Percentiles rank a stretch among this genome's conserved stretches.
Conservation (phyloP, 2,329 filamentous ascomycete genomes). For the Fusarium metavorans region DNA sequence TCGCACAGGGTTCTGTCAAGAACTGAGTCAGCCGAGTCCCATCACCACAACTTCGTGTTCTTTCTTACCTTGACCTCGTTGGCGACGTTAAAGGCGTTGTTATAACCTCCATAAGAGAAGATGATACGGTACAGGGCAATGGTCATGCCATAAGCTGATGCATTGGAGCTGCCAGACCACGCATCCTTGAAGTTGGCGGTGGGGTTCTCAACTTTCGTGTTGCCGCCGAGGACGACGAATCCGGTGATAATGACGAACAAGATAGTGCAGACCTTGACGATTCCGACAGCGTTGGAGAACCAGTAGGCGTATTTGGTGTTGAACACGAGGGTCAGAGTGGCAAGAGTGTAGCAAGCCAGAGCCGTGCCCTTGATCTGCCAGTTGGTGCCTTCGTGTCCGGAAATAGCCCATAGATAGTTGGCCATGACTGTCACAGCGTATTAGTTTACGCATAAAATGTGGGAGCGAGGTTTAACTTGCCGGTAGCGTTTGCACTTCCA, state of each 20-base stretch:
- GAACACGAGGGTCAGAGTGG: slow-evolving; percentile 54
- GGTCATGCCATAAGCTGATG: slow-evolving; percentile 49
- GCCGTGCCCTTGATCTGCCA: slow-evolving; percentile 77
- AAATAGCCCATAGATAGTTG: slow-evolving; percentile 71
- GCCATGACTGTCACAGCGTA: slow-evolving; percentile 61
- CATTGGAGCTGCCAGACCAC: background rate
- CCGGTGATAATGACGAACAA: slow-evolving; percentile 65
- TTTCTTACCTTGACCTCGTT: slow-evolving; percentile 61
- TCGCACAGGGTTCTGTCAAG: slow-evolving; percentile 65
- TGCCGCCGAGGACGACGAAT: slow-evolving; percentile 66
- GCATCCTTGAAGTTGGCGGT: slow-evolving; percentile 2
- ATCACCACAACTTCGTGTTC: background rate
- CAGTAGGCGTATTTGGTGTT: slow-evolving; percentile 69
- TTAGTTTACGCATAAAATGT: background rate
- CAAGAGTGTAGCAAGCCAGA: slow-evolving; percentile 70
- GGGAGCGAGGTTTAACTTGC: background rate
- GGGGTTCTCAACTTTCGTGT: slow-evolving; percentile 30
- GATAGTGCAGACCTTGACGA: slow-evolving; percentile 63
- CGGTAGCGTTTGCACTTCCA: slow-evolving; percentile 72
- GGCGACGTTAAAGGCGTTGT: slow-evolving; percentile 72
- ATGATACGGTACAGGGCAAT: slow-evolving; percentile 68
- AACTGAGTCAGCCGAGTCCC: background rate
- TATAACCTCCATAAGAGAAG: slow-evolving; percentile 68
- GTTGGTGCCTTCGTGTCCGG: slow-evolving; percentile 58
- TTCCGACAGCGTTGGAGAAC: slow-evolving; percentile 66